Evolutionary conservation across 352 stramenopile species (phyloP).

Genomic region (Globisporangium emineosum): DNA sequence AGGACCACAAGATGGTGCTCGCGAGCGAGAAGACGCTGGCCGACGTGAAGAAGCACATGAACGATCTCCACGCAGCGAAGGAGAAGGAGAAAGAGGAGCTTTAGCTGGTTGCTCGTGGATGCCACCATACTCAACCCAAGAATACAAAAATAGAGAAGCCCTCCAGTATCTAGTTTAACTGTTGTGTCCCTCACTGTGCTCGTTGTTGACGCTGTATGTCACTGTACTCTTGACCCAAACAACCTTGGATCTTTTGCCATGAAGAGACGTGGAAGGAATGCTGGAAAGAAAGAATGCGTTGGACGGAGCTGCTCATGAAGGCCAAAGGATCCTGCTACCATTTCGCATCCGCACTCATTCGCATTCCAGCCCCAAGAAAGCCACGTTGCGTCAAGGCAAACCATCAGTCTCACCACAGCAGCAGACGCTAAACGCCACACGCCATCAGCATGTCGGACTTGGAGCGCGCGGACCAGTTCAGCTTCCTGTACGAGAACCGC

Average conservation of each 20-base stretch:
- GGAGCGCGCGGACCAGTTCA: constrained; percentile 66
- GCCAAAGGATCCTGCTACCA: not conserved
- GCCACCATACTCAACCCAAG: not conserved
- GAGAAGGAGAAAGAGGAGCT: constrained; percentile 18
- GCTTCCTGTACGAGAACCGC: constrained; percentile 82
- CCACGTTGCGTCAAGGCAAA: not conserved
- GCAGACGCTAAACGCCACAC: not conserved
- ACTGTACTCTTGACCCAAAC: not conserved
- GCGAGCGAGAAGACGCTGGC: constrained; percentile 60
- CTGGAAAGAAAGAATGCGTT: not conserved
- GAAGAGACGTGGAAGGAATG: constrained; percentile 21
- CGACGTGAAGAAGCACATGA: constrained; percentile 57
- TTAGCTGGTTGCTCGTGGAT: not conserved
- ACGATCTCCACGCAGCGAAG: constrained; percentile 25
- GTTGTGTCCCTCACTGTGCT: not conserved
- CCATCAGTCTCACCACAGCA: too few relatives aligned
- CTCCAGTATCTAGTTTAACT: not conserved
- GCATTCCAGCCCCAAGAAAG: not conserved
- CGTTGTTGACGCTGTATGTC: not conserved
- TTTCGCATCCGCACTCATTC: not conserved
- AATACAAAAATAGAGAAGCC: not conserved
- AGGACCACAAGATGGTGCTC: constrained; percentile 55
- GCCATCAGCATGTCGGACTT: constrained; percentile 53
- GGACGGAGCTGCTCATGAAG: not conserved
- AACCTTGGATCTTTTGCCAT: constrained; percentile 11